A percentile compares a stretch with the other conserved stretches of the same genome.
These are phyloP conservation scores for Protea cynaroides DNA, from an alignment of 164 flowering plant genomes.

Conservation along the genomic window DNA sequence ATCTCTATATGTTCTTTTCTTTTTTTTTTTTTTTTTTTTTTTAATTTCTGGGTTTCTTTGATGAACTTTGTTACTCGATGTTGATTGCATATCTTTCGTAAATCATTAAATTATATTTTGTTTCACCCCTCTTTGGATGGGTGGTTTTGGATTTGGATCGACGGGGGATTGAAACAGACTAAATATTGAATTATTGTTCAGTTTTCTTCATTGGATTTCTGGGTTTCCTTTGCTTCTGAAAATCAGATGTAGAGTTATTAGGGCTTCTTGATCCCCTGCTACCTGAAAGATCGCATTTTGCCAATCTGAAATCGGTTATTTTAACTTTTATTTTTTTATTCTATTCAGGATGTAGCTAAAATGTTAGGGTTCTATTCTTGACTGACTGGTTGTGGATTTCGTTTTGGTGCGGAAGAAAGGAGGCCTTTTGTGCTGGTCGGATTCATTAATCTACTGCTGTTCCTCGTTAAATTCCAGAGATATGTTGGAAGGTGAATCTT, in stretches of 20 bases:
- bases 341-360: background rate
- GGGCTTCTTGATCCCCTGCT: background rate
- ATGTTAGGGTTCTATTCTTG: slow-evolving; percentile 1
- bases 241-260: slow-evolving; percentile 1
- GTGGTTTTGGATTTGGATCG: slow-evolving; percentile 4
- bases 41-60: slow-evolving; percentile 5
- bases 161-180: background rate
- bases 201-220: slow-evolving; percentile 2
- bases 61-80: slow-evolving; percentile 3
- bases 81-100: background rate
- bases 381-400: slow-evolving; percentile 12
- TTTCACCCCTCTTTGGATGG: background rate
- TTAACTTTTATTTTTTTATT: background rate
- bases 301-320: background rate
- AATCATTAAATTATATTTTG: background rate
- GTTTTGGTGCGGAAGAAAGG: slow-evolving; percentile 15
- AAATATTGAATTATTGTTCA: slow-evolving; percentile 1
- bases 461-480: slow-evolving; percentile 13
- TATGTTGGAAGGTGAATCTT: slow-evolving; percentile 32
- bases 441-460: slow-evolving; percentile 4
- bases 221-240: background rate
- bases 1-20: slow-evolving; percentile 2
- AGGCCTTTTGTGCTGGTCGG: slow-evolving; percentile 15
- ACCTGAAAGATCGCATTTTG: slow-evolving; percentile 2
- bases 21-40: background rate